phyloP scores from a whole-genome alignment of 805 yeast species.

The Ogataea philodendri region DNA sequence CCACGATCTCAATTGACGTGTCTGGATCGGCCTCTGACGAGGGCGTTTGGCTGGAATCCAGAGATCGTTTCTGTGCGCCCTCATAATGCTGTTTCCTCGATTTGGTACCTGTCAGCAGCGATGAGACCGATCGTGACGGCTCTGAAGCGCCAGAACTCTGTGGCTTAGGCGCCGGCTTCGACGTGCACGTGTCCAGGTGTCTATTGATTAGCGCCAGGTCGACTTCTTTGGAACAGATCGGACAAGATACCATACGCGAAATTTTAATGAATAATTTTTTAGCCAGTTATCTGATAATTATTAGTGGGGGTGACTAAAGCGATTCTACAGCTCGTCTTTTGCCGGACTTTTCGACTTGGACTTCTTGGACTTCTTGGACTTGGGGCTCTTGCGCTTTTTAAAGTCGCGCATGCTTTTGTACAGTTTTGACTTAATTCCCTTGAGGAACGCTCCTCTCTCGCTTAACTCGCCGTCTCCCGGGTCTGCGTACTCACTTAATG shows the following conservation, averaged over 20 bases:
- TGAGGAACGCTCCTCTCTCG: constrained; percentile 23
- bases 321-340: constrained; percentile 5
- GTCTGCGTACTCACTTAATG: constrained; percentile 30
- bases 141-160: constrained; percentile 1
- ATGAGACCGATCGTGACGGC: constrained; percentile 13
- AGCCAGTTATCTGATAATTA: too few species aligned
- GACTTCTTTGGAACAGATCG: constrained; percentile 33
- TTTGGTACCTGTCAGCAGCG: constrained; percentile 18
- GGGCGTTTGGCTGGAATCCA: constrained; percentile 8
- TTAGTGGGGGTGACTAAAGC: too few species aligned
- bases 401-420: constrained; percentile 23
- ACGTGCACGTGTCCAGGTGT: constrained; percentile 36
- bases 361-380: constrained; percentile 13
- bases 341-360: constrained; percentile 20
- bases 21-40: constrained; percentile 6
- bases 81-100: constrained; percentile 13
- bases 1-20: constrained; percentile 4
- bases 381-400: constrained; percentile 24
- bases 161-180: constrained; percentile 12
- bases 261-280: too few species aligned
- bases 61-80: constrained; percentile 7
- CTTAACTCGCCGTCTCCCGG: constrained; percentile 38
- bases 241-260: constrained; percentile 35
- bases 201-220: constrained; percentile 31
- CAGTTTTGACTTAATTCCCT: constrained; percentile 24